Evolutionary conservation across 2,329 filamentous ascomycete genomes (phyloP), one percentile per base, ranked within the genome.

Genomic region (Diaporthe sp.): DNA sequence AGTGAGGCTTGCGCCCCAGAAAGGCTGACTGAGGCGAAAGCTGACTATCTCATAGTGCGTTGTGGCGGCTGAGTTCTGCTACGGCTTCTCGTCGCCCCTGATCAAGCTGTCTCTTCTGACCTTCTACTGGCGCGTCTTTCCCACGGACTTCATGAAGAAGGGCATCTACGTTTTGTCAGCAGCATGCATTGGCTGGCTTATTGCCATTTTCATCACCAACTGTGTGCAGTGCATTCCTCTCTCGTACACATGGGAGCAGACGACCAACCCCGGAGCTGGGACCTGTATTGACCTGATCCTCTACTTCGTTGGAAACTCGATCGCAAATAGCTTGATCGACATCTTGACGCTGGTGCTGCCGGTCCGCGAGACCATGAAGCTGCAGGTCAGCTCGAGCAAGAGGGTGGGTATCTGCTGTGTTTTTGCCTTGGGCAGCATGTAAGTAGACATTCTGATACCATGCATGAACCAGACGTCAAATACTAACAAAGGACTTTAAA

Each of bases 301-400:
- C 7, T 78, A 58, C 65, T 78, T 57, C 71, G 57, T 77, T 4
- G 71, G 73, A n/a, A 76, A 74, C 49, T 74, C 75, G 10, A 46
- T 72, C 22, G 71, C 75, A 25, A 78, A 78, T 25, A 57, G 44
- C 12, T 10, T 76, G 10, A 76, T 78, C 22, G 77, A 78, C n/a
- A 28, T 78, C 25, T 49, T 71, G 12, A 76, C 76, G 5, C 49
- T 78, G 17, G 34, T 44, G 31, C 74, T 78, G 17, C 77, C 77
- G 0, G 73, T 78, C 13, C 72, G 46, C 8, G 77, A 78, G 34
- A 42, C 57, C 12, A 25, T 46, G 22, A 53, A 55, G 25, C 39
- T 71, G n/a, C 68, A 71, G 34, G 28, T 71, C 2, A 58, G 51
- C 13, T 42, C 13, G 37, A 44, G 51, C 25, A 71, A 46, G 37